Evolutionary conservation across 495 filamentous ascomycete genomes (phyloP).

Genomic region (Aspergillus affinis): DNA sequence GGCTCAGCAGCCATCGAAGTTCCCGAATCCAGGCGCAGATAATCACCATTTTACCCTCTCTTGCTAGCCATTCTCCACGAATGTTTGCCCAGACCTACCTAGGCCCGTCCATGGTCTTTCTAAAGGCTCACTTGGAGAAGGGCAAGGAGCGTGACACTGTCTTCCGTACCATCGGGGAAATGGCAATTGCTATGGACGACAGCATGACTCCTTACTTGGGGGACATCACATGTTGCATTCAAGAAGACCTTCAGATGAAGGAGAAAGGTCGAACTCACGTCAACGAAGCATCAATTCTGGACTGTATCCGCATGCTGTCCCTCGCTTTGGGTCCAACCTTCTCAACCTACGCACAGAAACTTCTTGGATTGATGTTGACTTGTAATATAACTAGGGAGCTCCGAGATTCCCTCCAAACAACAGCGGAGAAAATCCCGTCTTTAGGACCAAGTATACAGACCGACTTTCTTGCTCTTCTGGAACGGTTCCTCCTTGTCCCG

Average conservation of each 20-base stretch:
- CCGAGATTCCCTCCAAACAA: constrained; percentile 94
- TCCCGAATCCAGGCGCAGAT: constrained; percentile 81
- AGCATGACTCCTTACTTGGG: constrained; percentile 92
- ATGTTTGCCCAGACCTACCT: constrained; percentile 82
- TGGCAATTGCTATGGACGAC: constrained; percentile 92
- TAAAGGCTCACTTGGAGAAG: constrained; percentile 92
- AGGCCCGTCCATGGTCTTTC: constrained; percentile 93
- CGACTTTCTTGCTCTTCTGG: neutral
- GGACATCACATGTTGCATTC: constrained; percentile 83
- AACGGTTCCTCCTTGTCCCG: neutral
- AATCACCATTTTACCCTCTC: constrained; percentile 80
- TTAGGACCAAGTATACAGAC: constrained; percentile 91
- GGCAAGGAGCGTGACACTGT: constrained; percentile 90
- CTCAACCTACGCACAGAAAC: constrained; percentile 93
- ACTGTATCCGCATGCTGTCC: constrained; percentile 95
- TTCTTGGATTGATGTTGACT: constrained; percentile 94
- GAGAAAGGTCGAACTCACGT: constrained; percentile 60
- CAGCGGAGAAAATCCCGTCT: constrained; percentile 97
- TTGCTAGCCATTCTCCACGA: constrained; percentile 84
- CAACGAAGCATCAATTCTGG: constrained; percentile 86
- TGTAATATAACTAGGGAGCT: constrained; percentile 89
- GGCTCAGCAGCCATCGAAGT: constrained; percentile 88
- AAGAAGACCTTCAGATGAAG: constrained; percentile 84
- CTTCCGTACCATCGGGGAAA: constrained; percentile 90
- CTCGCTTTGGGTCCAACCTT: constrained; percentile 92